Evolutionary conservation across 2,329 filamentous ascomycete genomes (phyloP), one percentile per base, ranked within the genome.

Genomic region (Trichoderma semiorbis): DNA sequence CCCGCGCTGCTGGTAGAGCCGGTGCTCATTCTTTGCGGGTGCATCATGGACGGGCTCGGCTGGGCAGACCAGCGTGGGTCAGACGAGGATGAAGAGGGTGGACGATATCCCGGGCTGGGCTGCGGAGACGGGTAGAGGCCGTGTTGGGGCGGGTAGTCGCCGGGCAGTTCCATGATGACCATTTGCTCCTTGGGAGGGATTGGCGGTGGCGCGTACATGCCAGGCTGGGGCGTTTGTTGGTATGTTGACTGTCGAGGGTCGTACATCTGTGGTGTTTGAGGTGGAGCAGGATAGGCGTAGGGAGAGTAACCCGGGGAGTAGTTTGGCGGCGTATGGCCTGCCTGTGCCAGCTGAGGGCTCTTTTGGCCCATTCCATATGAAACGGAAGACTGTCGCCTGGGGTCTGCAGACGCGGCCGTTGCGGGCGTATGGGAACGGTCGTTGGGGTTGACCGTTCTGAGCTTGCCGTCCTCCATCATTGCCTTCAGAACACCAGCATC

Each of bases 401-500:
- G 73, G 26, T 72, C 73, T 12, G 64, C 14, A 68, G 36, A 47
- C 21, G 77, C 74, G 70, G 77, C 78, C 24, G 57, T 53, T 11
- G 72, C 24, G 70, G 50, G 58, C 39, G 77, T 75, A 70, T 77
- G 78, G n/a, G 85, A 84, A 10, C 85, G 81, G 76, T 88, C 86
- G 74, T 84, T 85, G 7, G 85, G 86, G 76, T 88, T 85, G 74
- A 88, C 78, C 0, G 90, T 92, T 81, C 84, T 89, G 72, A 92
- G 83, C 76, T 83, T 87, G 61, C 90, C 90, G 73, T 90, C 83
- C 75, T 91, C 86, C 77, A 92, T 88, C 89, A 93, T 91, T 70
- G 88, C 90, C 55, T 88, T 87, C 63, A 93, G 82, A 21, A 88
- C 84, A 18, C 91, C 91, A 7, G 90, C 84, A 75, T 92, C 91